Percentiles rank a stretch among this genome's conserved stretches.
phyloP scores from a whole-genome alignment of 73 alveolate genomes.

The Uronychia binucleata region DNA sequence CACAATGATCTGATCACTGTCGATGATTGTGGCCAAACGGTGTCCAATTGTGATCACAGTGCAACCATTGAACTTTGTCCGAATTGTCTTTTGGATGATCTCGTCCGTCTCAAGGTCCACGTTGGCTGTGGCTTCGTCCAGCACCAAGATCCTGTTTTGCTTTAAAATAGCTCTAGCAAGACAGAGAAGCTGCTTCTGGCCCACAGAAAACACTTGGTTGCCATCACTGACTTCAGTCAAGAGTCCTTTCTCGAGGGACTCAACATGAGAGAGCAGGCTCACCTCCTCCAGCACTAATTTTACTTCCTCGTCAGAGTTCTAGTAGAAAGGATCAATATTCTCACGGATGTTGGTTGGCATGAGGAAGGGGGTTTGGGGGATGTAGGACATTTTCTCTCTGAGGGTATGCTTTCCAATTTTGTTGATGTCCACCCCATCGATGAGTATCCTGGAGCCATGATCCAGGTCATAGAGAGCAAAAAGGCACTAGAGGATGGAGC shows the following conservation, averaged over 20 bases:
- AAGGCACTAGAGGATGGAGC: constrained; percentile 72
- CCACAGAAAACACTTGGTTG: constrained; percentile 36
- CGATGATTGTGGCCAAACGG: constrained; percentile 72
- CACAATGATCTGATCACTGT: constrained; percentile 65
- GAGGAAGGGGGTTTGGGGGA: constrained; percentile 80
- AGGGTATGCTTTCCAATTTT: constrained; percentile 66
- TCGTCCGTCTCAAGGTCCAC: constrained; percentile 18
- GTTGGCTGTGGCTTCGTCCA: constrained; percentile 33
- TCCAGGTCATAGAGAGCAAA: constrained; percentile 75
- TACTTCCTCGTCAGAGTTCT: constrained; percentile 53
- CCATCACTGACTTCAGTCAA: constrained; percentile 22
- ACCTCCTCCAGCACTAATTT: constrained; percentile 60
- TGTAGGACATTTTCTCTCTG: constrained; percentile 66
- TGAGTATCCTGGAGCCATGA: constrained; percentile 13
- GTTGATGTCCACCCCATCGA: constrained; percentile 58
- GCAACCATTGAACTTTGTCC: not conserved
- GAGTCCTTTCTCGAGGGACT: too few species aligned
- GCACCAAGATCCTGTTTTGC: not conserved
- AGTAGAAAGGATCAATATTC: constrained; percentile 80
- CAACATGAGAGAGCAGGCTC: too few species aligned
- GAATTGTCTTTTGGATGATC: constrained; percentile 1
- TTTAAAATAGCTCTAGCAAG: constrained; percentile 18
- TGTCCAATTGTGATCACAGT: constrained; percentile 64
- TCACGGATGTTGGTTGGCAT: constrained; percentile 71
- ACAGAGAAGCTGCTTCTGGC: constrained; percentile 19